Conservation (phyloP, 768 basidiomycete species). For the Naganishia randhawae region DNA sequence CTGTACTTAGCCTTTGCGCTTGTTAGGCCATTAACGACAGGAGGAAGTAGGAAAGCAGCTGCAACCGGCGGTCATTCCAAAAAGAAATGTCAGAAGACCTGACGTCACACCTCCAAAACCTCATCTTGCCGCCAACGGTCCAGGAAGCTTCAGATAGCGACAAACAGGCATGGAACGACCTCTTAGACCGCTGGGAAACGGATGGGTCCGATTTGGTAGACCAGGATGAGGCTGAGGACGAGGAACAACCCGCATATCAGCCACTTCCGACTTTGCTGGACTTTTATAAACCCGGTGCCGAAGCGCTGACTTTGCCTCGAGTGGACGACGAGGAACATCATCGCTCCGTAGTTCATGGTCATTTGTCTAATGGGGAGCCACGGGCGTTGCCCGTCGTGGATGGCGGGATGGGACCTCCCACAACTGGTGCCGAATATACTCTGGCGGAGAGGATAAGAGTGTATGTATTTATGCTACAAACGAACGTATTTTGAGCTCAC, state of each 20-base stretch:
- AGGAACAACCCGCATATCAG: background rate
- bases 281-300: constrained; percentile 24
- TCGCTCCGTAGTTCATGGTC: background rate
- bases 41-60: background rate
- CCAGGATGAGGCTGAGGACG: background rate
- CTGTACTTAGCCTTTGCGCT: background rate
- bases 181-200: constrained; percentile 19
- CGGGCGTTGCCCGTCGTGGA: background rate
- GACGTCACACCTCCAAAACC: constrained; percentile 3
- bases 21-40: background rate
- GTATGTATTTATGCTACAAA: background rate
- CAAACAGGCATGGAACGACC: constrained; percentile 19
- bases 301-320: constrained; percentile 14
- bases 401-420: background rate
- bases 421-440: constrained; percentile 1
- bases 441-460: constrained; percentile 1
- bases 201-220: background rate
- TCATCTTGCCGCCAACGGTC: background rate
- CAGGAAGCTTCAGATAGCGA: background rate
- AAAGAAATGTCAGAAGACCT: constrained; percentile 18
- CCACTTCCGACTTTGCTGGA: constrained; percentile 29
- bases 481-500: background rate
- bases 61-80: background rate
- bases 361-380: constrained; percentile 3
- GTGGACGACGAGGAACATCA: constrained; percentile 21